Conservation (phyloP, 2,329 filamentous ascomycete genomes). For the Cyclaneusma minus region DNA sequence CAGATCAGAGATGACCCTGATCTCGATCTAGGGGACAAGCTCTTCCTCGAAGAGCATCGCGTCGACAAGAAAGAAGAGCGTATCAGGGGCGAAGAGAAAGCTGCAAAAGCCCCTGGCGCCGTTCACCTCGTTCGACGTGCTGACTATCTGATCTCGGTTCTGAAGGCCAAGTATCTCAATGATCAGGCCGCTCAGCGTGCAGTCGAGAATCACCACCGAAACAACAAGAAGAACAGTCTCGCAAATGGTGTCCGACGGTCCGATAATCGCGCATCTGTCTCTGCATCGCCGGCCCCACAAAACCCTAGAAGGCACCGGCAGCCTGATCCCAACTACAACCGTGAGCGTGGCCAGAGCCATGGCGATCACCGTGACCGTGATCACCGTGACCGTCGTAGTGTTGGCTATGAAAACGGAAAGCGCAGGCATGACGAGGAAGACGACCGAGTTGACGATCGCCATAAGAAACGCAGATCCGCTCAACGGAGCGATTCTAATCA, state of each 20-base stretch:
- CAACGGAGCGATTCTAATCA: constrained; percentile 14
- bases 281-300: constrained; percentile 55
- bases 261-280: constrained; percentile 42
- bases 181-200: constrained; percentile 63
- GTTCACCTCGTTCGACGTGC: constrained; percentile 90
- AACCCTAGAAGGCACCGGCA: constrained; percentile 24
- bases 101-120: constrained; percentile 83
- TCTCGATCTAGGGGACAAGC: constrained; percentile 73
- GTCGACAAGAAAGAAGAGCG: constrained; percentile 95
- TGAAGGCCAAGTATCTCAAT: constrained; percentile 70
- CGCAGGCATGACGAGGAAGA: constrained; percentile 37
- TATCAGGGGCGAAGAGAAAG: constrained; percentile 52
- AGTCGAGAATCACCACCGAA: constrained; percentile 86
- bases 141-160: constrained; percentile 88
- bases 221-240: constrained; percentile 62
- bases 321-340: constrained; percentile 25
- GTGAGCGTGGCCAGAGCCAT: constrained; percentile 29
- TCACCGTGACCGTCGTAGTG: constrained; percentile 9
- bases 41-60: constrained; percentile 95
- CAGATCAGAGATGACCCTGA: constrained; percentile 87
- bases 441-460: constrained; percentile 31
- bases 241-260: constrained; percentile 44
- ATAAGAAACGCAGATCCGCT: constrained; percentile 28
- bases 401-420: constrained; percentile 35
- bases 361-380: constrained; percentile 24